A percentile compares a stretch with the other conserved stretches of the same genome.
phyloP scores from a whole-genome alignment of 768 basidiomycete genomes.

The Boletus pseudo-olivaceus region DNA sequence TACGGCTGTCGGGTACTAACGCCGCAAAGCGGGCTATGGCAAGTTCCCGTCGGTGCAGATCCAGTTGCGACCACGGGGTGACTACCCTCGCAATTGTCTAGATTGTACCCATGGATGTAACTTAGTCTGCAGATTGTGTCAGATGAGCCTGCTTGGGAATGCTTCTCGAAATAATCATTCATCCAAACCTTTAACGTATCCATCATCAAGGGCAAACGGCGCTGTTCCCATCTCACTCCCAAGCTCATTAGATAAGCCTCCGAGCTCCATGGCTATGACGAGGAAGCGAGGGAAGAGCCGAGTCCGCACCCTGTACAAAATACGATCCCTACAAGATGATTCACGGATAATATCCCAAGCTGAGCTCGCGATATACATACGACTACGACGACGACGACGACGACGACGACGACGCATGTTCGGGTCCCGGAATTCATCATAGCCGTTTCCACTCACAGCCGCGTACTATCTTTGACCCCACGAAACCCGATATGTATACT shows the following conservation, averaged over 20 bases:
- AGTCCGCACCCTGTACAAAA: constrained; percentile 16
- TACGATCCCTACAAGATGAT: constrained; percentile 6
- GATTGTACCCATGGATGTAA: constrained; percentile 3
- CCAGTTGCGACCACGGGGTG: constrained; percentile 26
- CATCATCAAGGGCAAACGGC: constrained; percentile 6
- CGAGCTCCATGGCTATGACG: constrained; percentile 23
- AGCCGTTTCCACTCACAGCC: constrained; percentile 17
- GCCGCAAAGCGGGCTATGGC: constrained; percentile 29
- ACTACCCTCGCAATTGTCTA: constrained; percentile 14
- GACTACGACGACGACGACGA: too few relatives aligned
- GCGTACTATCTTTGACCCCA: background rate
- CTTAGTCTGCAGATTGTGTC: constrained; percentile 15
- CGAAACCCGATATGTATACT: background rate
- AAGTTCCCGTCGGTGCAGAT: constrained; percentile 27
- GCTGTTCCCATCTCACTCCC: constrained; percentile 10
- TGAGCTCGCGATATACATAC: background rate
- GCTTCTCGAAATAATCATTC: constrained; percentile 19
- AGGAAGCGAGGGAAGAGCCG: background rate
- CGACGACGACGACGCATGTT: too few relatives aligned
- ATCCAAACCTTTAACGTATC: constrained; percentile 20
- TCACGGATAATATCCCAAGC: background rate
- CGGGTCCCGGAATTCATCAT: constrained; percentile 20
- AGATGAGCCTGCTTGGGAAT: constrained; percentile 13
- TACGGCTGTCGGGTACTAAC: constrained; percentile 31
- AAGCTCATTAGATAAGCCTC: constrained; percentile 32